Evolutionary conservation across 2,329 filamentous ascomycete genomes (phyloP).

Genomic region (Cladosporium austrohemisphaericum): DNA sequence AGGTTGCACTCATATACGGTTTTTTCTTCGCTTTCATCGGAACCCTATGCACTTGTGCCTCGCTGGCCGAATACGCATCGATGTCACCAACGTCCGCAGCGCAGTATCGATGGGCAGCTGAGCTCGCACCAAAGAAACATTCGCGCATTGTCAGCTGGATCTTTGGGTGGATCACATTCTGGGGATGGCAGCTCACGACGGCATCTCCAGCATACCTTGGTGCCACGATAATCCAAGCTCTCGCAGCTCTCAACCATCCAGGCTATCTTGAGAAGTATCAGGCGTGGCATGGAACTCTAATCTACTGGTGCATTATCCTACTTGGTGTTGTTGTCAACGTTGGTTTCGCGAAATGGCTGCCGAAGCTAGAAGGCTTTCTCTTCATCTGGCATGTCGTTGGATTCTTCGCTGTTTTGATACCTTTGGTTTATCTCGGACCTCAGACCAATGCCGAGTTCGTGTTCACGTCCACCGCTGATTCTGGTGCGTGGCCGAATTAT

Average conservation of each 20-base stretch:
- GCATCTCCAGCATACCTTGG: conserved; percentile 13
- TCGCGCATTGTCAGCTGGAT: conserved; percentile 44
- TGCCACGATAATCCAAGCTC: conserved; percentile 17
- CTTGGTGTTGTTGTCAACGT: conserved; percentile 11
- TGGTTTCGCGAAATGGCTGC: conserved; percentile 8
- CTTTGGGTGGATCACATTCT: conserved; percentile 44
- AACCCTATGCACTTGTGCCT: not conserved
- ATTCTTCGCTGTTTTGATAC: conserved; percentile 8
- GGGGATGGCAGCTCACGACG: conserved; percentile 25
- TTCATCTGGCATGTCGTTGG: conserved; percentile 8
- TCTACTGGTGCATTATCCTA: conserved; percentile 8
- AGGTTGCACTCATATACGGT: not conserved
- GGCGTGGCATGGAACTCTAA: conserved; percentile 12
- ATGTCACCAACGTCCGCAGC: conserved; percentile 42
- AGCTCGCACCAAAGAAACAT: conserved; percentile 39
- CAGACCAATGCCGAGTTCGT: not conserved
- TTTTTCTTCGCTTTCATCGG: conserved; percentile 3
- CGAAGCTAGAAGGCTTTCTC: conserved; percentile 34
- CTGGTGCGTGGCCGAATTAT: conserved; percentile 12
- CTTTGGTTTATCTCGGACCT: conserved; percentile 13
- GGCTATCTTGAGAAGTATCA: not conserved
- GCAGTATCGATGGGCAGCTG: conserved; percentile 40
- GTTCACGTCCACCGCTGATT: conserved; percentile 10
- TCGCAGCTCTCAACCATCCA: conserved; percentile 31
- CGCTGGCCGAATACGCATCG: conserved; percentile 26